A percentile compares a stretch with the other conserved stretches of the same genome.
Conservation (phyloP, 441 rosid genomes). For the Corymbia calophylla region DNA sequence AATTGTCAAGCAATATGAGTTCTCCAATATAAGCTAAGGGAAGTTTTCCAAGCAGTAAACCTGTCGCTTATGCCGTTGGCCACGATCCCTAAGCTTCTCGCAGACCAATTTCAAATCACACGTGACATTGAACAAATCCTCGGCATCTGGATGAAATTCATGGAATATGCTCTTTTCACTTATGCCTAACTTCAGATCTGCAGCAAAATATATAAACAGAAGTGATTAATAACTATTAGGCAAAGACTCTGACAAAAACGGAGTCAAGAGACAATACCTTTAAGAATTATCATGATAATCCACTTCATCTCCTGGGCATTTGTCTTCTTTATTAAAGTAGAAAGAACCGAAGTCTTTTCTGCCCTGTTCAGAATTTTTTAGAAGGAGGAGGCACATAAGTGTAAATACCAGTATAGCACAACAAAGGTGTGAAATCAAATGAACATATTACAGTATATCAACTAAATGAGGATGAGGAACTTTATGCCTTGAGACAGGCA, state of each 20-base stretch:
- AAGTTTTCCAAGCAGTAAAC: conserved; percentile 21
- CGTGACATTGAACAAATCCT: conserved; percentile 91
- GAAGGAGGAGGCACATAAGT: background rate
- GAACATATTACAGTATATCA: background rate
- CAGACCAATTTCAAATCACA: conserved; percentile 95
- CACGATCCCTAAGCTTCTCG: conserved; percentile 74
- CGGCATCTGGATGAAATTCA: conserved; percentile 97
- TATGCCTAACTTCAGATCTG: conserved; percentile 91
- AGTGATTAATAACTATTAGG: background rate
- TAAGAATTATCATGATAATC: conserved; percentile 88
- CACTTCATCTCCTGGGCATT: conserved; percentile 98
- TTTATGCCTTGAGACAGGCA: background rate
- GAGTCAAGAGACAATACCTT: conserved; percentile 34
- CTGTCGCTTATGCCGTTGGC: conserved; percentile 92
- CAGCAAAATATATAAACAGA: conserved; percentile 1
- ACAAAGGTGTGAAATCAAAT: background rate
- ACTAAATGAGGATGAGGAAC: background rate
- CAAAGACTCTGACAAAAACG: background rate
- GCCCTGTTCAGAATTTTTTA: conserved; percentile 26
- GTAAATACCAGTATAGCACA: background rate
- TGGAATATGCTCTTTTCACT: conserved; percentile 92
- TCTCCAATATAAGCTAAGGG: background rate
- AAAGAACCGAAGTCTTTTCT: conserved; percentile 58
- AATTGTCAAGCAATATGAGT: background rate
- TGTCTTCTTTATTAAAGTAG: conserved; percentile 78